Percentiles rank a stretch among this genome's conserved stretches.
Evolutionary conservation across 2,329 filamentous ascomycete species (phyloP).

Genomic region (Phyllosticta paracitricarpa): DNA sequence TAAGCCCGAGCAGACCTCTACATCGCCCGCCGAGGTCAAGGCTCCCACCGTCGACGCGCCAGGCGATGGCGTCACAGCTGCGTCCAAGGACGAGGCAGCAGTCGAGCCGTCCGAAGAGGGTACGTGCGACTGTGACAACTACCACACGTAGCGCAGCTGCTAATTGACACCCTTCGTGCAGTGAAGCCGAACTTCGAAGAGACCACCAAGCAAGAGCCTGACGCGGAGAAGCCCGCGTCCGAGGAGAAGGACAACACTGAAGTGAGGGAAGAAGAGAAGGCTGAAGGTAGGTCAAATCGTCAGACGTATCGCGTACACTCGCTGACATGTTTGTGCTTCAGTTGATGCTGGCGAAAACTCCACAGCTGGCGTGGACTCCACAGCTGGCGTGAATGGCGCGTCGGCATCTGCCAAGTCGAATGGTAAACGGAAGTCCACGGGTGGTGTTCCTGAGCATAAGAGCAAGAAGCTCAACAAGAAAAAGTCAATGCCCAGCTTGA

Average conservation of each 20-base stretch:
- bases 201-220: constrained; percentile 1
- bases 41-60: constrained; percentile 18
- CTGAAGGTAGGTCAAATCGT: constrained; percentile 15
- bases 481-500: constrained; percentile 59
- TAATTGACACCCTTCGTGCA: background rate
- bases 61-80: constrained; percentile 20
- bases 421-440: constrained; percentile 61
- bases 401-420: constrained; percentile 35
- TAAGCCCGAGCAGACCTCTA: constrained; percentile 21
- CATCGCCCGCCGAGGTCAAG: constrained; percentile 20
- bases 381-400: constrained; percentile 40
- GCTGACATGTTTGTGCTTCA: constrained; percentile 11
- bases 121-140: constrained; percentile 13
- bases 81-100: constrained; percentile 21
- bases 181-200: background rate
- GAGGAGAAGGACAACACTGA: constrained; percentile 1
- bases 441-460: constrained; percentile 55
- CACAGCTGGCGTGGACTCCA: constrained; percentile 31
- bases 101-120: constrained; percentile 20
- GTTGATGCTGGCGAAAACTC: constrained; percentile 28
- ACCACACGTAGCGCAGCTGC: background rate
- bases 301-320: background rate
- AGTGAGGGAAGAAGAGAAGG: constrained; percentile 14
- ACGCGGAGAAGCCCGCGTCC: constrained; percentile 1
- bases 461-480: constrained; percentile 78